These are phyloP conservation scores for Rhododendron griersonianum DNA, from an alignment of 148 eudicot genomes.

Conservation along the genomic window DNA sequence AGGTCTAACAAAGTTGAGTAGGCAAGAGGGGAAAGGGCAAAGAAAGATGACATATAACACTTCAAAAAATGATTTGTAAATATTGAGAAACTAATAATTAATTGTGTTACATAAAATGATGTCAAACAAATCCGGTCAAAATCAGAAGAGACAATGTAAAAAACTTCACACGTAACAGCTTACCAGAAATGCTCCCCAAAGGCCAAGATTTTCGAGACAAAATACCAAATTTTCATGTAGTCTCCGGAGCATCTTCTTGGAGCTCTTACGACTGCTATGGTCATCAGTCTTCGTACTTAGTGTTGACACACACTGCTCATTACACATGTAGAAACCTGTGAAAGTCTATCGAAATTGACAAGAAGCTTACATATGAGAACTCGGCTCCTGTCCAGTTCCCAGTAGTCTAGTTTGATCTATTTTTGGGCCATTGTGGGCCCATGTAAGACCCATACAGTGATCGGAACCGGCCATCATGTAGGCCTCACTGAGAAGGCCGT, in stretches of 20 bases:
- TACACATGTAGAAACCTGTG: conserved; percentile 3
- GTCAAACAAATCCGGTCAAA: background rate
- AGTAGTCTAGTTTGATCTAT: background rate
- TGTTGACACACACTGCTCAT: conserved; percentile 52
- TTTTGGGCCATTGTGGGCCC: background rate
- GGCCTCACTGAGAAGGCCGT: background rate
- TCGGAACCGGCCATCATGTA: background rate
- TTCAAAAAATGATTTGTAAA: background rate
- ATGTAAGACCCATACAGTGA: background rate
- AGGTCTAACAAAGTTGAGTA: background rate
- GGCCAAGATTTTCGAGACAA: conserved; percentile 69
- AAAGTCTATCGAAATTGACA: conserved; percentile 1
- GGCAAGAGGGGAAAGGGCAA: background rate
- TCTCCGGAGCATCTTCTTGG: conserved; percentile 57
- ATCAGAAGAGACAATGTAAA: background rate
- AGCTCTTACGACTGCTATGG: conserved; percentile 32
- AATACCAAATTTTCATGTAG: conserved; percentile 53
- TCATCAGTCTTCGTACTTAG: conserved; percentile 39
- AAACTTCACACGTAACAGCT: conserved; percentile 10
- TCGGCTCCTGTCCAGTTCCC: background rate
- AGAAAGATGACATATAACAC: background rate
- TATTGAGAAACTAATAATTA: background rate
- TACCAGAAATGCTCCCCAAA: conserved; percentile 85
- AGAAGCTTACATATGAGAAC: conserved; percentile 1
- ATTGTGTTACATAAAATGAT: background rate